Evolutionary conservation across 2,329 filamentous ascomycete genomes (phyloP).

Genomic region (Trichoderma semiorbis): DNA sequence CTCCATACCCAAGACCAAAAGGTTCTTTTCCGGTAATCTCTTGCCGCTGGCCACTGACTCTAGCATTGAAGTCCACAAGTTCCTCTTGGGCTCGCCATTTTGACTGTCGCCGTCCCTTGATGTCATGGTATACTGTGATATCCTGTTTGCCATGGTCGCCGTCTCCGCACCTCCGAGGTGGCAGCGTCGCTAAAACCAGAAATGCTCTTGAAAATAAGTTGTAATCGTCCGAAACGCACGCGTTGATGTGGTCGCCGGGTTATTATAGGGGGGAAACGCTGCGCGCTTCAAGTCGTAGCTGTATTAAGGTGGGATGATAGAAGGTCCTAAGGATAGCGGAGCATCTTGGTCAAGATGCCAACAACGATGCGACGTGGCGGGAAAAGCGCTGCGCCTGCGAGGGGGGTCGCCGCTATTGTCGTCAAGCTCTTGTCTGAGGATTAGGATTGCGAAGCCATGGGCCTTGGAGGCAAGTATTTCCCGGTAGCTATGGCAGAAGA

Average conservation of each 20-base stretch:
- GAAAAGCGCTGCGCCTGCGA: neutral
- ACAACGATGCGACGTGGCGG: conserved; percentile 1
- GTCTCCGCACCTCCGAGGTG: conserved; percentile 19
- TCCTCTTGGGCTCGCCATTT: conserved; percentile 72
- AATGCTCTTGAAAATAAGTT: conserved; percentile 9
- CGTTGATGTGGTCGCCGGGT: neutral
- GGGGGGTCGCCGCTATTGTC: conserved; percentile 17
- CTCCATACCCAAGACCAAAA: conserved; percentile 73
- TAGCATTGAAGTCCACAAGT: conserved; percentile 93
- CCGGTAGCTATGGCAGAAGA: neutral
- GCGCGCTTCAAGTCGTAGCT: conserved; percentile 23
- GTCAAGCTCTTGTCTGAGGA: conserved; percentile 3
- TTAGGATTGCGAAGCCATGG: neutral
- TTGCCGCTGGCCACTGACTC: conserved; percentile 88
- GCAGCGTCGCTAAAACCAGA: conserved; percentile 1
- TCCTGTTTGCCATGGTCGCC: conserved; percentile 50
- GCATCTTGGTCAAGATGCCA: conserved; percentile 28
- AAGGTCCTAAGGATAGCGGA: conserved; percentile 25
- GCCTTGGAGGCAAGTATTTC: neutral
- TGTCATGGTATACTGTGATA: conserved; percentile 56
- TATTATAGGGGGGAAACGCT: neutral
- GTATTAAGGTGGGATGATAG: conserved; percentile 17
- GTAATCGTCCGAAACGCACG: neutral
- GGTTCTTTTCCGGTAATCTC: conserved; percentile 84
- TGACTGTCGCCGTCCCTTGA: conserved; percentile 54